A percentile compares a stretch with the other conserved stretches of the same genome.
These are phyloP conservation scores for Dictyophora rubrovolvata DNA, from an alignment of 768 basidiomycete genomes.

Conservation along the genomic window DNA sequence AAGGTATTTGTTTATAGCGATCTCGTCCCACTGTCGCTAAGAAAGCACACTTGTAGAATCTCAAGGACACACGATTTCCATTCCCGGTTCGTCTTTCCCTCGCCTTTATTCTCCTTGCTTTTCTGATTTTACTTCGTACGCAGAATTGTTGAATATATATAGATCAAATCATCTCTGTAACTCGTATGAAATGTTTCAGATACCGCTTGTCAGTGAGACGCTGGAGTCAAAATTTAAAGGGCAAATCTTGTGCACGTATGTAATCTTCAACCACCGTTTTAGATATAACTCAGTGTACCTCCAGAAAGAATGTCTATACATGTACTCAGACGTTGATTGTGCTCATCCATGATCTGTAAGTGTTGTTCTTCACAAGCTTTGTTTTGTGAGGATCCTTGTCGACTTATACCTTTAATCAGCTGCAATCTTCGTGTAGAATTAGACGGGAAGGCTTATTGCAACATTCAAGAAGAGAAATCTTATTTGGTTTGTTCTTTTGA, in stretches of 20 bases:
- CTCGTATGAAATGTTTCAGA: constrained; percentile 67
- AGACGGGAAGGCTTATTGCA: constrained; percentile 59
- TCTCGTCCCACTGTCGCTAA: background rate
- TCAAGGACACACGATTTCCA: constrained; percentile 51
- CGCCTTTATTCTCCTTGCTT: background rate
- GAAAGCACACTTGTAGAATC: constrained; percentile 34
- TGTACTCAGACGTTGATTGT: constrained; percentile 67
- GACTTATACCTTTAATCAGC: constrained; percentile 28
- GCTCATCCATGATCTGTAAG: constrained; percentile 93
- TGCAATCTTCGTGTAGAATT: constrained; percentile 83
- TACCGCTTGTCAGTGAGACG: constrained; percentile 60
- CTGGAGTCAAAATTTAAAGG: constrained; percentile 66
- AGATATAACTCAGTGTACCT: background rate
- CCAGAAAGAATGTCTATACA: constrained; percentile 64
- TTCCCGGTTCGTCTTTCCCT: constrained; percentile 43
- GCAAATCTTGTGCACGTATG: constrained; percentile 87
- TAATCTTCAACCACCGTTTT: constrained; percentile 7
- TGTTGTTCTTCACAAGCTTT: constrained; percentile 12
- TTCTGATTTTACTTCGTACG: constrained; percentile 5
- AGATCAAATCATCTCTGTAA: constrained; percentile 74
- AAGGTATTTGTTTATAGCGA: constrained; percentile 38
- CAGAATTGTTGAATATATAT: constrained; percentile 83
- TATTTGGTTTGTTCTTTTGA: constrained; percentile 53
- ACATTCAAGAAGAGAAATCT: constrained; percentile 70
- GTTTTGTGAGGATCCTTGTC: too few relatives aligned